Evolutionary conservation across 176 grass and related monocot species (phyloP).

Genomic region (Oryza longistaminata): DNA sequence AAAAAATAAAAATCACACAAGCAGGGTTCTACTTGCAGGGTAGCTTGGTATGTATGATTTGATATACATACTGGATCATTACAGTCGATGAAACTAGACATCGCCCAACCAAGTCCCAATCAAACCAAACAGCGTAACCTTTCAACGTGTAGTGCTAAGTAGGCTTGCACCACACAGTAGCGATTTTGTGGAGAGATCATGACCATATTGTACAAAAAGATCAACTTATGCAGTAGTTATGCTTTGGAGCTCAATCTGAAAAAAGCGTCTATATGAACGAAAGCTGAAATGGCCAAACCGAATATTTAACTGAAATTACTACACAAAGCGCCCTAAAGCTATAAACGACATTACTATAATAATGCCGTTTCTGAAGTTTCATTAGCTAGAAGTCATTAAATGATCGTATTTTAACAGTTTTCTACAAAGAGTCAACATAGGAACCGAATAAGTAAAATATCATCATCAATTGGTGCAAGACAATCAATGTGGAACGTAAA

Average conservation of each 20-base stretch:
- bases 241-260: background rate
- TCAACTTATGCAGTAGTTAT: background rate
- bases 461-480: background rate
- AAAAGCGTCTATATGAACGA: background rate
- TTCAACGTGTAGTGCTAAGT: background rate
- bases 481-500: background rate
- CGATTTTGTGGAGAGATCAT: background rate
- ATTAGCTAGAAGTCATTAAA: too few species aligned
- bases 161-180: background rate
- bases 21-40: background rate
- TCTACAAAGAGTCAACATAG: background rate
- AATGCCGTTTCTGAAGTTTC: background rate
- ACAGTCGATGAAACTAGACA: background rate
- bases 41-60: background rate
- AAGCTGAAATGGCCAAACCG: slow-evolving; percentile 17
- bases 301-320: background rate
- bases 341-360: background rate
- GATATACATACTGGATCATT: background rate
- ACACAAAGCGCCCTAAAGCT: background rate
- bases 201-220: background rate
- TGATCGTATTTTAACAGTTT: background rate
- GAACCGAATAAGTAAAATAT: background rate
- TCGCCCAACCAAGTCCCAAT: background rate
- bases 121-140: background rate
- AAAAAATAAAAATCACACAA: too few species aligned